phyloP scores from a whole-genome alignment of 805 yeast species.

The Wickerhamomyces hampshirensis region DNA sequence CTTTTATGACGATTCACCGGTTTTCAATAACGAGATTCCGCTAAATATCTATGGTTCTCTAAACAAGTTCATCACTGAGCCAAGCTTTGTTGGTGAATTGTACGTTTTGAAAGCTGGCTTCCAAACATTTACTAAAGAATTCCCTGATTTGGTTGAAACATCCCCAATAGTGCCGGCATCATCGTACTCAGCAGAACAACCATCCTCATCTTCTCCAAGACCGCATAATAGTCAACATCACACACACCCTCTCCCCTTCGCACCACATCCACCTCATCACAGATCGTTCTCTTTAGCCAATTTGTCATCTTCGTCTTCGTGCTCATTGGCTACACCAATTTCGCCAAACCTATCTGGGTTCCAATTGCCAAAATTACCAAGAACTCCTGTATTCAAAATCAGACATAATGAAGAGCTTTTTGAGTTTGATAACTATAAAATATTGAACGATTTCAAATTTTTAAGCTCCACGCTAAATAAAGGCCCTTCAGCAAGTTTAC shows the following conservation, averaged over 20 bases:
- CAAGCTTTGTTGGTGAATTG: conserved; percentile 36
- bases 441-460: conserved; percentile 20
- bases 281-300: conserved; percentile 21
- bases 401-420: conserved; percentile 50
- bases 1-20: conserved; percentile 20
- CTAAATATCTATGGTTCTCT: conserved; percentile 41
- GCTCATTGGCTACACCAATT: conserved; percentile 5
- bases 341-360: conserved; percentile 41
- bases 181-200: background rate
- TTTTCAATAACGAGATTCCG: conserved; percentile 26
- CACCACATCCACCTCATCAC: conserved; percentile 13
- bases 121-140: conserved; percentile 28
- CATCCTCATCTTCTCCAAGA: background rate
- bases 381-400: conserved; percentile 40
- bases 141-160: conserved; percentile 24
- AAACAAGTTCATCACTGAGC: conserved; percentile 39
- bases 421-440: conserved; percentile 15
- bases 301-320: conserved; percentile 7
- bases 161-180: too few relatives aligned
- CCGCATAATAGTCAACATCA: conserved; percentile 1
- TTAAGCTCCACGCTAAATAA: conserved; percentile 7
- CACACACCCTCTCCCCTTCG: too few relatives aligned
- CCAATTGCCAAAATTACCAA: conserved; percentile 41
- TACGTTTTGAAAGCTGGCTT: conserved; percentile 41
- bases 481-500: conserved; percentile 5